These are phyloP conservation scores for Phytopythium mirpurense DNA, from an alignment of 352 stramenopile species.

Conservation along the genomic window DNA sequence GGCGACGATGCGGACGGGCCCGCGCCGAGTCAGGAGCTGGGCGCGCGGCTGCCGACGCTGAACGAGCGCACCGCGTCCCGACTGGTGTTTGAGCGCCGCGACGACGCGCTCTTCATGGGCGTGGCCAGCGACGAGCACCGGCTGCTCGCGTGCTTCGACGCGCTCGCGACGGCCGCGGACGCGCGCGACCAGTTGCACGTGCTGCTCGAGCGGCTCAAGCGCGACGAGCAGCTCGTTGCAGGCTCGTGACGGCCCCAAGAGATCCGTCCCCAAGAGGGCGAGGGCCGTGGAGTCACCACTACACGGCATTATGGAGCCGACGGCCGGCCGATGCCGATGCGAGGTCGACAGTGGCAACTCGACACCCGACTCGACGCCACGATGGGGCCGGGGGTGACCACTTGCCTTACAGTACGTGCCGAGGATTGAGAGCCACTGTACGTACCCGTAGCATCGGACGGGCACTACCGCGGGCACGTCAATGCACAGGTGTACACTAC, in stretches of 20 bases:
- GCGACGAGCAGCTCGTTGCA: conserved; percentile 43
- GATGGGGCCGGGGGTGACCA: background rate
- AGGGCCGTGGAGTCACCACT: too few species aligned
- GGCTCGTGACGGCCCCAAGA: background rate
- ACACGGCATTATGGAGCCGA: too few species aligned
- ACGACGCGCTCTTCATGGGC: conserved; percentile 40
- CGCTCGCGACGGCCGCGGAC: conserved; percentile 34
- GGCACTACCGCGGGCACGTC: background rate
- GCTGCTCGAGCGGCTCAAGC: conserved; percentile 46
- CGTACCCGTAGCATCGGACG: background rate
- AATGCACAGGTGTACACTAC: too few species aligned
- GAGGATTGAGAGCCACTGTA: background rate
- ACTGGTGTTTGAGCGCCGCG: conserved; percentile 46
- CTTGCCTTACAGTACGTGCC: background rate
- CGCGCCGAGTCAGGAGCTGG: conserved; percentile 53
- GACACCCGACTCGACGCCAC: background rate
- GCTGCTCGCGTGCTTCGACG: conserved; percentile 53
- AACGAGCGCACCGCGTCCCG: conserved; percentile 30
- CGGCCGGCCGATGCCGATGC: too few species aligned
- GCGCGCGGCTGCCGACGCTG: conserved; percentile 30
- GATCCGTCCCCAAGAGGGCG: background rate
- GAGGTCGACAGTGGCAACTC: background rate
- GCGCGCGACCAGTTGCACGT: conserved; percentile 46
- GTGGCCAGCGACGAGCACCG: conserved; percentile 49
- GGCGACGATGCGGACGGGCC: conserved; percentile 8